Evolutionary conservation across 1,139 yeast genomes (phyloP), one percentile per base, ranked within the genome.

Genomic region (Pichia sp.): DNA sequence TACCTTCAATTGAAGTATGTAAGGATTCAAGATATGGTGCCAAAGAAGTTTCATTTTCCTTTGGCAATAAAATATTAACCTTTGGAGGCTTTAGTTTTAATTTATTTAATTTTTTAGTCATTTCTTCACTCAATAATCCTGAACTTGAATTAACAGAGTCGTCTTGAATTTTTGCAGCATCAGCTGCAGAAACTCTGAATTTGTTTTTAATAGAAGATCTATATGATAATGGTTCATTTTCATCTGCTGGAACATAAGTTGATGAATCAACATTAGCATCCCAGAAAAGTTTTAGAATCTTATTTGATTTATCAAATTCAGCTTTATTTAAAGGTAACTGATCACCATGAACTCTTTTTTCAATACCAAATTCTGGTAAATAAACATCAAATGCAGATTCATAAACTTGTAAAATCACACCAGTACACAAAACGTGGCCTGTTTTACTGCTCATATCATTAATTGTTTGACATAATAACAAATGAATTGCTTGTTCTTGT

Each of bases 311-410:
- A 63, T 87, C 94, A 66, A 86, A 92, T 64, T 92, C 97, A 4
- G 97, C 97, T 66, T 89, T 89, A 30, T 79, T 81, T 54, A 92
- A 72, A 18, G 98, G 98, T 50, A 92, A 73, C 66, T 92, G 98
- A 68, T 92, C 98, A 40, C 97, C 97, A 61, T 92, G 98, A 31
- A 92, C 97, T 61, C 98, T 80, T 69, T 92, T 92, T 66, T 92
- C 98, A 57, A 92, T 87, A 40, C 98, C 97, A 69, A 90, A 84
- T 58, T 88, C 97, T 1, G 97, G 97, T 53, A 92, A 76, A 55
- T 88, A 80, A 7, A 92, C 95, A 66, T 92, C 98, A 70, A 92
- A 92, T 1, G 97, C 88, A 2, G 96, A 87, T 67, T 92, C 97
- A 64, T 90, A 90, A 7, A 90, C 97, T 65, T 89, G 97, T 36